Conservation (phyloP, 208 protist species). For the Zelonia costaricensis region DNA sequence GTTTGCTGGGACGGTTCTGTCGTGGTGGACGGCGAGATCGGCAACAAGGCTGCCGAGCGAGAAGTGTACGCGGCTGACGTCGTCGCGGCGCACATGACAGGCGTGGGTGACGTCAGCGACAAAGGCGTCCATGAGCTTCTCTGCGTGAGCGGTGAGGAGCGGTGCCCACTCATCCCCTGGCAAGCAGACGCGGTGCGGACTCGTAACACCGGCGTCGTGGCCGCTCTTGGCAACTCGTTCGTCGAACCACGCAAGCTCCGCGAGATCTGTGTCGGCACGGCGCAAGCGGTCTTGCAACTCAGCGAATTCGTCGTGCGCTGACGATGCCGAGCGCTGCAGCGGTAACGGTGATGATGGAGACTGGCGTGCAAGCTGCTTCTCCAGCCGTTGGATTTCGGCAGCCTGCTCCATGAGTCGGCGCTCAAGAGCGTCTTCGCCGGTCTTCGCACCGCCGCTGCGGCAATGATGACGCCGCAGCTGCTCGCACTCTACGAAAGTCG, state of each 20-base stretch:
- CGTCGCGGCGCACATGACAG: neutral
- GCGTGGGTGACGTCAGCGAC: neutral
- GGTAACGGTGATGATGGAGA: no score
- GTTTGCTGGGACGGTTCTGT: neutral
- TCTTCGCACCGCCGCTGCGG: neutral
- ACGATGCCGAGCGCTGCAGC: no score
- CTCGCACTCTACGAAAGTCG: slow-evolving; percentile 1
- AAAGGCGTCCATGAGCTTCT: neutral
- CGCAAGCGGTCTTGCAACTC: no score
- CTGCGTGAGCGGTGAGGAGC: neutral
- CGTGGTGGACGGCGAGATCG: neutral
- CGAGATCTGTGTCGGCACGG: no score
- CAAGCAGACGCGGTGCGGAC: neutral
- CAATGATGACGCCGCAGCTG: neutral
- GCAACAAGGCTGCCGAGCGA: neutral
- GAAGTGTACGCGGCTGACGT: neutral
- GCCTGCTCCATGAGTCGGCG: neutral
- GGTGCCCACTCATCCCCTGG: neutral
- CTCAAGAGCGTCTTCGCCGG: neutral
- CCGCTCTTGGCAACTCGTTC: neutral
- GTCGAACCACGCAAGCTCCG: neutral
- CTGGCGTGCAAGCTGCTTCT: neutral
- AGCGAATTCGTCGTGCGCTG: no score
- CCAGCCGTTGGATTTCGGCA: neutral
- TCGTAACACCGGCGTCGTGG: neutral